phyloP scores from a whole-genome alignment of 352 stramenopile genomes.

The Globisporangium alternatum region DNA sequence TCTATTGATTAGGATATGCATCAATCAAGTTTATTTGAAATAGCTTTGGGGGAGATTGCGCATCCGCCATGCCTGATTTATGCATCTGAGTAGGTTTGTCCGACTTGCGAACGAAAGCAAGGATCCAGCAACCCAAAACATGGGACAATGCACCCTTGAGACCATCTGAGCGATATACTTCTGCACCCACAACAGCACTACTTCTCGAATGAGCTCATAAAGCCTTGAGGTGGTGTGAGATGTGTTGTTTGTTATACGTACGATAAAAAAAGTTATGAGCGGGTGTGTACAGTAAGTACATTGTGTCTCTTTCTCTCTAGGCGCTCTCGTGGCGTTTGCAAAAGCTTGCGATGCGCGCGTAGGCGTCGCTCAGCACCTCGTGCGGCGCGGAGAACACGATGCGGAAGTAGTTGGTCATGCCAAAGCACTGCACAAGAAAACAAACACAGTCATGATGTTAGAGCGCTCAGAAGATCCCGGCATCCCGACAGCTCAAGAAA shows the following conservation, averaged over 20 bases:
- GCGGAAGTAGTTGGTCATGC: slow-evolving; percentile 72
- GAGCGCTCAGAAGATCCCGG: too few species aligned
- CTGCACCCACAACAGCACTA: too few species aligned
- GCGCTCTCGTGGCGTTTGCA: slow-evolving; percentile 43
- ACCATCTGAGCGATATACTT: too few species aligned
- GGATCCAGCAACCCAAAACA: too few species aligned
- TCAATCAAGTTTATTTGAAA: background rate
- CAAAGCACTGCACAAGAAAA: slow-evolving; percentile 34
- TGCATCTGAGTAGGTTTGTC: background rate
- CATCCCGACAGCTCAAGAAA: background rate
- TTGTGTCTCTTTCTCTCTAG: background rate
- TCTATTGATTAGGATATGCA: background rate
- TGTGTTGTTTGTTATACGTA: background rate
- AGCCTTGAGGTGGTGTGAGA: too few species aligned
- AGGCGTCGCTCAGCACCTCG: slow-evolving; percentile 61
- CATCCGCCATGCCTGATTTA: background rate
- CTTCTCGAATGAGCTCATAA: too few species aligned
- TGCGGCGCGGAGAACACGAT: slow-evolving; percentile 72
- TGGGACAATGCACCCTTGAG: too few species aligned
- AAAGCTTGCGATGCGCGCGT: slow-evolving; percentile 56
- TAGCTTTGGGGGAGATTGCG: background rate
- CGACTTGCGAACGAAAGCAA: too few species aligned
- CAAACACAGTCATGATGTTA: background rate
- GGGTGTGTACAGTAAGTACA: background rate
- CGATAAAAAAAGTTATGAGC: background rate